Conservation (phyloP, 1,284 basidiomycete species). For the Apiotrichum siamense region DNA sequence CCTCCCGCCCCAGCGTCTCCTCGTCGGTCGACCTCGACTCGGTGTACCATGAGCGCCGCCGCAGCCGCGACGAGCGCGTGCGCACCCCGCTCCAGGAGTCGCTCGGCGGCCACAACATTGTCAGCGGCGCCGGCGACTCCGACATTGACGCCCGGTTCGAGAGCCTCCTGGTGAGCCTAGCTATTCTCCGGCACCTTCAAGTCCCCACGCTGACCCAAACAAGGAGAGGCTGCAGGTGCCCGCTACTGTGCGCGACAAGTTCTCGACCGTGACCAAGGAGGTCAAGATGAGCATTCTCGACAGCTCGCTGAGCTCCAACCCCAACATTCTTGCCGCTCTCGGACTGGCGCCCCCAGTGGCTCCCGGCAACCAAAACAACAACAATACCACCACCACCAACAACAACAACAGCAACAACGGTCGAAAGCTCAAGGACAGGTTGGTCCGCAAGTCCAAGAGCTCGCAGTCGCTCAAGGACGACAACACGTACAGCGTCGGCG, state of each 20-base stretch:
- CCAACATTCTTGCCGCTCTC: conserved; percentile 33
- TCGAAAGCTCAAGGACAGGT: conserved; percentile 31
- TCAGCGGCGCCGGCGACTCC: no score
- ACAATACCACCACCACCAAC: background rate
- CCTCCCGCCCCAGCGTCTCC: conserved; percentile 8
- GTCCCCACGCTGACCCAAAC: background rate
- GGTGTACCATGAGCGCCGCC: background rate
- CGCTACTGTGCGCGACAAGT: conserved; percentile 37
- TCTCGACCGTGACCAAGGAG: conserved; percentile 33
- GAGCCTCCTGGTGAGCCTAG: conserved; percentile 31
- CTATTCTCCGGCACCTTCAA: no score
- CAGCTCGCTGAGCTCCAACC: conserved; percentile 34
- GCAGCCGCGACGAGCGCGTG: conserved; percentile 5
- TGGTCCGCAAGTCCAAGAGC: conserved; percentile 39
- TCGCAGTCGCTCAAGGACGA: conserved; percentile 22
- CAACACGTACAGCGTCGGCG: conserved; percentile 18
- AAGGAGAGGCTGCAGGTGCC: conserved; percentile 43
- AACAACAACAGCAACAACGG: conserved; percentile 8
- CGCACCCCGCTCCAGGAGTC: conserved; percentile 17
- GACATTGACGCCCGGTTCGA: conserved; percentile 38
- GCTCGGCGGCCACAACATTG: conserved; percentile 1
- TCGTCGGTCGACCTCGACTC: background rate
- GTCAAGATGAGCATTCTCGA: conserved; percentile 41
- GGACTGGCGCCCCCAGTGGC: conserved; percentile 26
- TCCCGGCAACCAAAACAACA: background rate